A percentile compares a stretch with the other conserved stretches of the same genome.
phyloP scores from a whole-genome alignment of 805 yeast species.

The Myxozyma monticola region DNA sequence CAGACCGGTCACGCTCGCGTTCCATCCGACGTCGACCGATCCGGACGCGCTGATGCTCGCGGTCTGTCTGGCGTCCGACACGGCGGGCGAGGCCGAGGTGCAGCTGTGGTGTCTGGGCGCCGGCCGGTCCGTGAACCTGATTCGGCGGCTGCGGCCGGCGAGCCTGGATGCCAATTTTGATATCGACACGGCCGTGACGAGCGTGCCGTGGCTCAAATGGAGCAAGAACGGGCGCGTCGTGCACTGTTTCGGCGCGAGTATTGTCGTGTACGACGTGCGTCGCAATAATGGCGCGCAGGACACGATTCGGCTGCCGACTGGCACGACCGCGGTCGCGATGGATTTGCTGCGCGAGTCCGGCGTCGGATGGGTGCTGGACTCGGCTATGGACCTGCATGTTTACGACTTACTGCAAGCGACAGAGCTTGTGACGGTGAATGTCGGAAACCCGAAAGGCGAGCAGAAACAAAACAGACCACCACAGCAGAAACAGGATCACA shows the following conservation, averaged over 20 bases:
- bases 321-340: conserved; percentile 14
- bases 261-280: conserved; percentile 25
- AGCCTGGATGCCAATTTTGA: no score
- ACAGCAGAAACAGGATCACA: not conserved
- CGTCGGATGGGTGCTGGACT: conserved; percentile 27
- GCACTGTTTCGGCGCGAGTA: conserved; percentile 5
- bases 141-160: conserved; percentile 16
- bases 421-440: conserved; percentile 6
- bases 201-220: conserved; percentile 18
- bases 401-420: conserved; percentile 24
- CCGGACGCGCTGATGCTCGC: conserved; percentile 28
- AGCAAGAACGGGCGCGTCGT: conserved; percentile 30
- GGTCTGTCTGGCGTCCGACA: conserved; percentile 4
- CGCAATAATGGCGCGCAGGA: conserved; percentile 27
- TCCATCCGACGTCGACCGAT: conserved; percentile 27
- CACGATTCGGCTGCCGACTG: conserved; percentile 5
- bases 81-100: conserved; percentile 8
- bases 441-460: not conserved
- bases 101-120: conserved; percentile 28
- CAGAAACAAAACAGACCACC: no score
- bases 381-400: conserved; percentile 16
- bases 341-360: conserved; percentile 27
- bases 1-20: conserved; percentile 16
- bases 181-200: not conserved
- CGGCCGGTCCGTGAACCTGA: conserved; percentile 23